phyloP scores from a whole-genome alignment of 2,329 filamentous ascomycete species.

The Alternaria sp. region DNA sequence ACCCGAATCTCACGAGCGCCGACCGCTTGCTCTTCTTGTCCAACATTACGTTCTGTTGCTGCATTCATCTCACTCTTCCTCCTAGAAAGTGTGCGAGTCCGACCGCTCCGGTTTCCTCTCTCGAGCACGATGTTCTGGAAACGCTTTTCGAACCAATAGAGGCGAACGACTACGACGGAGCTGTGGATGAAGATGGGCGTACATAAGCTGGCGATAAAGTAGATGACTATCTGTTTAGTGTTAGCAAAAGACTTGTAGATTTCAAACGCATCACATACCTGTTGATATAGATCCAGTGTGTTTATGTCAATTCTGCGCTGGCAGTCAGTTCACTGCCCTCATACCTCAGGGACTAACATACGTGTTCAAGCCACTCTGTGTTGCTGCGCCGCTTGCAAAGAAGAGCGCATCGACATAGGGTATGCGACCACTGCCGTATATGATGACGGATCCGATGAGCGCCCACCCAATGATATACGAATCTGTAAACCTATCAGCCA shows the following conservation, averaged over 20 bases:
- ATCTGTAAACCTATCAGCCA: constrained; percentile 57
- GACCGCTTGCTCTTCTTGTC: constrained; percentile 66
- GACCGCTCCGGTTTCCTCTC: constrained; percentile 63
- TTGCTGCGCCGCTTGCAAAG: constrained; percentile 83
- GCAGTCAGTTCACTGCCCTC: constrained; percentile 20
- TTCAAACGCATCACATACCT: constrained; percentile 32
- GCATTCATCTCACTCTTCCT: constrained; percentile 56
- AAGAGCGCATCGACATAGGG: constrained; percentile 87
- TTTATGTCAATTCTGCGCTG: constrained; percentile 56
- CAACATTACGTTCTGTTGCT: constrained; percentile 53
- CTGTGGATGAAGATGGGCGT: constrained; percentile 56
- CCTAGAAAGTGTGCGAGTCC: constrained; percentile 66
- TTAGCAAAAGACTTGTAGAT: not conserved
- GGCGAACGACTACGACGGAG: constrained; percentile 85
- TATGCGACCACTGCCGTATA: constrained; percentile 71
- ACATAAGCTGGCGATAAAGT: constrained; percentile 46
- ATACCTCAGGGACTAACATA: constrained; percentile 27
- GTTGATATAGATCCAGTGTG: constrained; percentile 55
- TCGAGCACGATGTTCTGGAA: constrained; percentile 85
- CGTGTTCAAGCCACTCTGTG: constrained; percentile 93
- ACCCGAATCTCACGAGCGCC: constrained; percentile 70
- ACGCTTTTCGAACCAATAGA: constrained; percentile 98
- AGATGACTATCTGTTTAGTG: constrained; percentile 49
- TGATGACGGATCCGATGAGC: constrained; percentile 75
- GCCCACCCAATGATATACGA: constrained; percentile 78